phyloP scores from a whole-genome alignment of 768 basidiomycete species.

The Leucocoprinus birnbaumii region DNA sequence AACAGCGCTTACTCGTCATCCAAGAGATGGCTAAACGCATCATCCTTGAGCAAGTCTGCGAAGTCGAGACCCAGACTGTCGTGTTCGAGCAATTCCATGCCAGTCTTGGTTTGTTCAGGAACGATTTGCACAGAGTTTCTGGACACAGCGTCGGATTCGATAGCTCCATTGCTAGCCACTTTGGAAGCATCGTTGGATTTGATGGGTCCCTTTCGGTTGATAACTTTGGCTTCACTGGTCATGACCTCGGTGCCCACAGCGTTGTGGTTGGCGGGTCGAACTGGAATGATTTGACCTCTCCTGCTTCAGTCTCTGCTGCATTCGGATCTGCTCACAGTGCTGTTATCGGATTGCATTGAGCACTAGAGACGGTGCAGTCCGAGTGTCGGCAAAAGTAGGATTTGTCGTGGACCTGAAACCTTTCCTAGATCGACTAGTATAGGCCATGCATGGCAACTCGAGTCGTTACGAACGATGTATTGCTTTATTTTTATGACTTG shows the following conservation, averaged over 20 bases:
- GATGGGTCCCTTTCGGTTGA: conserved; percentile 27
- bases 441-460: too few species aligned
- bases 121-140: conserved; percentile 26
- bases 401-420: too few species aligned
- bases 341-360: not conserved
- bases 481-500: not conserved
- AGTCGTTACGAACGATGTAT: not conserved
- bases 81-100: conserved; percentile 8
- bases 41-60: conserved; percentile 19
- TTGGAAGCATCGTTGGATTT: conserved; percentile 21
- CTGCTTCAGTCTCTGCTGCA: conserved; percentile 6
- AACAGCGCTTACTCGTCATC: conserved; percentile 38
- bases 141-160: conserved; percentile 23
- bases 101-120: conserved; percentile 22
- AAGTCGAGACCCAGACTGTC: conserved; percentile 32
- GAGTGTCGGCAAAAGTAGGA: too few species aligned
- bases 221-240: conserved; percentile 24
- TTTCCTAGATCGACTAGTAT: too few species aligned
- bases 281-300: conserved; percentile 30
- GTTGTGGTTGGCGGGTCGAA: conserved; percentile 36
- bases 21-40: conserved; percentile 34
- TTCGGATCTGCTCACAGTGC: conserved; percentile 1
- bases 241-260: conserved; percentile 29
- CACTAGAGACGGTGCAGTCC: too few species aligned
- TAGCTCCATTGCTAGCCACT: conserved; percentile 24